These are phyloP conservation scores for Asterella californica DNA, from an alignment of 225 moss, liverwort and hornwort genomes.

Conservation along the genomic window DNA sequence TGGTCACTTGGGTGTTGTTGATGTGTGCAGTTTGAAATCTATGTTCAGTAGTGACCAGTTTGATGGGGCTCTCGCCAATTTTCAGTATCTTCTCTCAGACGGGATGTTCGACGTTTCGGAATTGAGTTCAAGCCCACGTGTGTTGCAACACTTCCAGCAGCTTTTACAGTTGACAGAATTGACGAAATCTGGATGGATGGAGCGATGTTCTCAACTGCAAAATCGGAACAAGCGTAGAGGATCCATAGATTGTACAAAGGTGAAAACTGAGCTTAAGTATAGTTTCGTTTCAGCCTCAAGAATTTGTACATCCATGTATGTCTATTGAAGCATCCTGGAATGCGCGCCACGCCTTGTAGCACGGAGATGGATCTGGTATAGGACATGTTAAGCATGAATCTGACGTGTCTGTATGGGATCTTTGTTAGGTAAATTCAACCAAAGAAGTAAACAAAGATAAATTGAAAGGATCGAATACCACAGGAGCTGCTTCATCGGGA, in stretches of 20 bases:
- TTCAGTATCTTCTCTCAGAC: constrained; percentile 72
- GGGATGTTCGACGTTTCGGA: constrained; percentile 82
- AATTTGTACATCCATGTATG: not conserved
- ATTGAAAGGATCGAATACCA: constrained; percentile 46
- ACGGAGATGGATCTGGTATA: not conserved
- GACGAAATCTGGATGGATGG: constrained; percentile 78
- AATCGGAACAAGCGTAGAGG: constrained; percentile 69
- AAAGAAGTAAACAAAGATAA: constrained; percentile 68
- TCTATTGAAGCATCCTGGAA: not conserved
- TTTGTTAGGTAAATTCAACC: constrained; percentile 22
- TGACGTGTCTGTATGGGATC: not conserved
- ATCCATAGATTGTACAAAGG: constrained; percentile 70
- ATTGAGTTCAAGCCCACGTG: constrained; percentile 56
- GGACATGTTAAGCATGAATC: not conserved
- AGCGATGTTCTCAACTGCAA: constrained; percentile 65
- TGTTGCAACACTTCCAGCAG: constrained; percentile 80
- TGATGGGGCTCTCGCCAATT: constrained; percentile 71
- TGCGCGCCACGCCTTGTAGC: not conserved
- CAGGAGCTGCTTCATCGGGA: constrained; percentile 39
- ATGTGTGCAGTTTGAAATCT: constrained; percentile 71
- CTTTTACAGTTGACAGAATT: constrained; percentile 61
- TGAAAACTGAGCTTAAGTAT: constrained; percentile 6
- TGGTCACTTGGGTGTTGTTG: constrained; percentile 20
- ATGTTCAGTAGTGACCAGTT: constrained; percentile 80
- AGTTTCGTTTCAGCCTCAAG: not conserved